A percentile compares a stretch with the other conserved stretches of the same genome.
phyloP scores from a whole-genome alignment of 1,284 basidiomycete genomes.

The Leccinum proliferum region DNA sequence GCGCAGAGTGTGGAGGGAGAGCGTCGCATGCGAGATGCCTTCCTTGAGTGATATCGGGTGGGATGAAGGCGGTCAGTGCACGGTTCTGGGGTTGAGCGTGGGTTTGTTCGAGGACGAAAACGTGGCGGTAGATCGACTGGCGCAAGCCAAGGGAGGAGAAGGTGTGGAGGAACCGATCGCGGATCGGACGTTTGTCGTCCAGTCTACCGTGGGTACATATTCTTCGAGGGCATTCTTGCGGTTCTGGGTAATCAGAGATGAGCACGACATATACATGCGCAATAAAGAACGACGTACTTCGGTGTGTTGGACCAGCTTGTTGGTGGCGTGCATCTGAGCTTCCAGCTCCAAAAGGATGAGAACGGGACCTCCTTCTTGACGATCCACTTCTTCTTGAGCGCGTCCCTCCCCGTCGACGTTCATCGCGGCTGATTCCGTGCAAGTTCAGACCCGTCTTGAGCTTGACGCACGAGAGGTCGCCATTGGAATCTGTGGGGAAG shows the following conservation, averaged over 20 bases:
- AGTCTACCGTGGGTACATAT: too few relatives aligned
- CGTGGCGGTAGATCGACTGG: slow-evolving; percentile 66
- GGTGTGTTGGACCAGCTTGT: too few relatives aligned
- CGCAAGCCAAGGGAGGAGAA: slow-evolving; percentile 39
- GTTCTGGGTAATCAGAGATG: too few relatives aligned
- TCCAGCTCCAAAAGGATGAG: too few relatives aligned
- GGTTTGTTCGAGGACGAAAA: slow-evolving; percentile 63
- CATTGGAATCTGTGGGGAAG: slow-evolving; percentile 62
- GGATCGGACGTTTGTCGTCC: slow-evolving; percentile 25
- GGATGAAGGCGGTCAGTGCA: slow-evolving; percentile 64
- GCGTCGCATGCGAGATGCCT: slow-evolving; percentile 76
- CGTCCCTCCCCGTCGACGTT: too few relatives aligned
- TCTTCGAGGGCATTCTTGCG: too few relatives aligned
- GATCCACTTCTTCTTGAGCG: too few relatives aligned
- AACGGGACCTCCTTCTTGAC: too few relatives aligned
- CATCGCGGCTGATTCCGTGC: slow-evolving; percentile 54
- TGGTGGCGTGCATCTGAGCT: too few relatives aligned
- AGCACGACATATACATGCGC: too few relatives aligned
- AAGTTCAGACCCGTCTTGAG: slow-evolving; percentile 84
- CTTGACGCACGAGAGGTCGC: slow-evolving; percentile 78
- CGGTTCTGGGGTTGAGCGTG: slow-evolving; percentile 38
- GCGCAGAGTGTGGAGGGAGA: slow-evolving; percentile 58
- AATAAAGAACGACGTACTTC: too few relatives aligned
- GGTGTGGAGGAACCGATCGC: slow-evolving; percentile 39
- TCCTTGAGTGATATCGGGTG: slow-evolving; percentile 41